Conservation (phyloP, 495 filamentous ascomycete genomes). For the Delitschia confertaspora region DNA sequence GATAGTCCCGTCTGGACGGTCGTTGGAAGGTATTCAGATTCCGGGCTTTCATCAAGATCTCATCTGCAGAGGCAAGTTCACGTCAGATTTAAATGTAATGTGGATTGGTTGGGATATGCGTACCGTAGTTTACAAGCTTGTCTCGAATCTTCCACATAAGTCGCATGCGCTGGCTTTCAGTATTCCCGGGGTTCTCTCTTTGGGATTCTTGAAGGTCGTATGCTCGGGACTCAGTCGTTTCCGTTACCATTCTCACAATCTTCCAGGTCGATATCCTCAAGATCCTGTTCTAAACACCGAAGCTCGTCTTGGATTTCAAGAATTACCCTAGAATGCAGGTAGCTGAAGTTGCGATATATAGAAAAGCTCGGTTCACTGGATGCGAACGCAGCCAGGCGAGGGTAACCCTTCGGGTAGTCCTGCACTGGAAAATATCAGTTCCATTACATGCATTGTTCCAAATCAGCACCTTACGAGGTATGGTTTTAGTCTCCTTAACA, state of each 20-base stretch:
- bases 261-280: slow-evolving; percentile 23
- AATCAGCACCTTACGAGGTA: slow-evolving; percentile 10
- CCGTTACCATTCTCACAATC: slow-evolving; percentile 10
- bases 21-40: slow-evolving; percentile 32
- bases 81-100: slow-evolving; percentile 17
- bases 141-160: slow-evolving; percentile 5
- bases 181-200: slow-evolving; percentile 7
- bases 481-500: slow-evolving; percentile 7
- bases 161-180: neutral
- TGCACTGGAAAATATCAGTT: slow-evolving; percentile 30
- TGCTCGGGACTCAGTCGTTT: slow-evolving; percentile 11
- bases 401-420: slow-evolving; percentile 31
- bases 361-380: slow-evolving; percentile 33
- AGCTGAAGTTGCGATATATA: slow-evolving; percentile 34
- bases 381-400: slow-evolving; percentile 32
- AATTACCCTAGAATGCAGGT: slow-evolving; percentile 34
- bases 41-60: slow-evolving; percentile 34
- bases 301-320: slow-evolving; percentile 34
- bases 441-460: neutral
- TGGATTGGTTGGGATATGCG: neutral
- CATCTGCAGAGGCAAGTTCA: slow-evolving; percentile 34
- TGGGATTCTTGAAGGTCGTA: slow-evolving; percentile 11
- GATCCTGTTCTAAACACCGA: slow-evolving; percentile 26
- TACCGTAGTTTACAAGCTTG: slow-evolving; percentile 23
- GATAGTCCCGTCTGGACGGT: slow-evolving; percentile 34